Evolutionary conservation across 1,139 yeast genomes (phyloP), one percentile per base, ranked within the genome.

Genomic region (Yarrowia galli): DNA sequence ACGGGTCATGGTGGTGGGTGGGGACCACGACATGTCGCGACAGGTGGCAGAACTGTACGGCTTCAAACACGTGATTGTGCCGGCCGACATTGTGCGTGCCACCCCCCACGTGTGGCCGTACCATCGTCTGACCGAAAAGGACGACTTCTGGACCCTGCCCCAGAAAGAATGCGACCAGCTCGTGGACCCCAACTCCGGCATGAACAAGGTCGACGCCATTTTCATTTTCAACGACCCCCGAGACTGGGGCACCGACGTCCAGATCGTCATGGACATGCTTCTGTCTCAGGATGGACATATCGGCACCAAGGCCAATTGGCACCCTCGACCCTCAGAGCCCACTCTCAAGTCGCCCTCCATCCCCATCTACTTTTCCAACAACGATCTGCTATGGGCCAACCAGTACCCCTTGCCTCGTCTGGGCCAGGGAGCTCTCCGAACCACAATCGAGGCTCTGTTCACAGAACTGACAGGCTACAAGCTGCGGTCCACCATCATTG

Each of bases 381-480:
- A 90, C 74, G 99, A 95, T 77, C 86, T 92, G 75, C 76, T 91
- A 63, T 95, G 98, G 97, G 92, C 97, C 12, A 92, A 91, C 75
- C 93, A 89, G 75, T 93, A 89, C 77, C 78, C 78, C 13, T 78
- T 89, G 69, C 92, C 97, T 18, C 82, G 99, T 69, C 91, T 91
- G 74, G 98, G 98, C 5, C 97, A 92, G 79, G 98, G 98, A 32
- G 96, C 96, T 1, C 89, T 91, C 73, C 82, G 96, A 69, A 83
- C 86, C 68, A 80, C 86, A 61, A 80, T 90, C 6, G 90, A 89
- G 73, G 79, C 86, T 6, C 78, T 93, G 66, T 92, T 91, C 75
- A 78, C 82, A 56, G 86, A 86, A 67, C 76, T 84, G 58, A 88
- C 89, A 64, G 79, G 81, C 10, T 76, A 79, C 53, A 75, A 78